phyloP scores from a whole-genome alignment of 306 rosid genomes.

The Cucurbita argyrosperma region DNA sequence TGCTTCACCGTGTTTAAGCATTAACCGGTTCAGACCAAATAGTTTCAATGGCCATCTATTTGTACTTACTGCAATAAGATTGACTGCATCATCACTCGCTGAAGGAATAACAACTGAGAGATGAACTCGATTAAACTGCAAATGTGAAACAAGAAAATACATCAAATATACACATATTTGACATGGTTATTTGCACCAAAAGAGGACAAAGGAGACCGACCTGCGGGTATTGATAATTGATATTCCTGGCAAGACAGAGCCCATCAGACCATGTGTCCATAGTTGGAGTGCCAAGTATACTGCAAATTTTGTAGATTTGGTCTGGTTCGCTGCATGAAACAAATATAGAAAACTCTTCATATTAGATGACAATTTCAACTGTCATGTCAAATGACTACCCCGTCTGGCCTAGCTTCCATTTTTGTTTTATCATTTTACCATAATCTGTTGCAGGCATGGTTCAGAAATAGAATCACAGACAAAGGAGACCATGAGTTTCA shows the following conservation, averaged over 20 bases:
- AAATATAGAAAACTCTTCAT: not conserved
- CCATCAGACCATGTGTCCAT: conserved; percentile 76
- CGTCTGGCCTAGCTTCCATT: not conserved
- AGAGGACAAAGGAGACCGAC: conserved; percentile 18
- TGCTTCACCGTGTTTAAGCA: not conserved
- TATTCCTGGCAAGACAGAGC: conserved; percentile 71
- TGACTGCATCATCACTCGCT: conserved; percentile 57
- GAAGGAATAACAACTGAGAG: conserved; percentile 64
- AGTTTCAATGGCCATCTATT: not conserved
- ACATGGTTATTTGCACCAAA: not conserved
- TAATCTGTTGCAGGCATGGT: not conserved
- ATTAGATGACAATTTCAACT: not conserved
- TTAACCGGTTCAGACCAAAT: not conserved
- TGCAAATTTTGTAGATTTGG: conserved; percentile 83
- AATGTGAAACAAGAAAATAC: not conserved
- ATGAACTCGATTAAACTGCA: conserved; percentile 59
- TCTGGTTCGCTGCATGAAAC: conserved; percentile 61
- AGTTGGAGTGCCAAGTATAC: conserved; percentile 82
- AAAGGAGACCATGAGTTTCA: not conserved
- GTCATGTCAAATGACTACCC: not conserved
- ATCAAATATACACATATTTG: not conserved
- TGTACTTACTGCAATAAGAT: conserved; percentile 63
- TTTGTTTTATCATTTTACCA: not conserved
- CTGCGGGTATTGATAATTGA: conserved; percentile 83
- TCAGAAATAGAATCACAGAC: not conserved